Percentiles rank a stretch among this genome's conserved stretches.
Evolutionary conservation across 2,329 filamentous ascomycete species (phyloP).

Genomic region (Escovopsis sp.): DNA sequence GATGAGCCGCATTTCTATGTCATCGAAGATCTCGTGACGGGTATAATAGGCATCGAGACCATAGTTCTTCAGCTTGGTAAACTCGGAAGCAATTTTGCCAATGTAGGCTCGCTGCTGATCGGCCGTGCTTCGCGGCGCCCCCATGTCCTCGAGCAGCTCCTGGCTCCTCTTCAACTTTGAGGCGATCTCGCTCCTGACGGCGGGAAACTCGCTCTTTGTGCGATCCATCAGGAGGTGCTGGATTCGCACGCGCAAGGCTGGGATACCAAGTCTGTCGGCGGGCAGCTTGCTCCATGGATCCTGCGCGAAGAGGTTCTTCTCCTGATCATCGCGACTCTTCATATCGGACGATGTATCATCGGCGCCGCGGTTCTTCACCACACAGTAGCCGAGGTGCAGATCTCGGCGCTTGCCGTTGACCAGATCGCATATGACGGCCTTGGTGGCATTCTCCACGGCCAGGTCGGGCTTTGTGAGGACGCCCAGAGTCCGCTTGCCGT

Average conservation of each 20-base stretch:
- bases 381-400: conserved; percentile 31
- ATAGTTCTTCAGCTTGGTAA: conserved; percentile 13
- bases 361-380: conserved; percentile 32
- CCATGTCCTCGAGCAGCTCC: conserved; percentile 14
- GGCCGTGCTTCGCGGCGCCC: conserved; percentile 13
- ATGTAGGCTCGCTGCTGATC: conserved; percentile 22
- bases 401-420: conserved; percentile 24
- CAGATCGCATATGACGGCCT: conserved; percentile 25
- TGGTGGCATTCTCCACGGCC: conserved; percentile 24
- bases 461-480: conserved; percentile 48
- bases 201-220: conserved; percentile 23
- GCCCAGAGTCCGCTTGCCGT: conserved; percentile 27
- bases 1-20: conserved; percentile 19
- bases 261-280: conserved; percentile 18
- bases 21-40: conserved; percentile 15
- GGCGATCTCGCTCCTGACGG: conserved; percentile 18
- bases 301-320: conserved; percentile 23
- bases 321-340: conserved; percentile 16
- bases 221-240: conserved; percentile 24
- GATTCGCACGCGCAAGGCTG: conserved; percentile 20
- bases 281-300: conserved; percentile 21
- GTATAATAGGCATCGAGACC: conserved; percentile 23
- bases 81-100: conserved; percentile 17
- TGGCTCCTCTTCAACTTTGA: conserved; percentile 6
- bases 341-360: conserved; percentile 23